Evolutionary conservation across 257 asterid genomes (phyloP), one percentile per base, ranked within the genome.

Genomic region (Solanum boliviense): DNA sequence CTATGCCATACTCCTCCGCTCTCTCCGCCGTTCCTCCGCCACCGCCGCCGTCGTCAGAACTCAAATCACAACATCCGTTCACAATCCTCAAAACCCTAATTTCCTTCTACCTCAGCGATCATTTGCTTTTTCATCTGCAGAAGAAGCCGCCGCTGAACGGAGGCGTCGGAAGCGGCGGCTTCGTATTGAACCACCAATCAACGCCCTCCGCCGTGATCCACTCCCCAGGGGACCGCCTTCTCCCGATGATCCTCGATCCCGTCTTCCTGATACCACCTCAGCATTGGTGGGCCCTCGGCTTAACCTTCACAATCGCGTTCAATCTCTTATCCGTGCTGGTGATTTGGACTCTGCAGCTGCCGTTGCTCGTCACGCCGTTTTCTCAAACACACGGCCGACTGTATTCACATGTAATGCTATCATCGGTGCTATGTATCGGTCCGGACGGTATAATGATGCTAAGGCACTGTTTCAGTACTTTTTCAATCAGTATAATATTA

Each of bases 331-430:
- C 82, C 98, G 98, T 1, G 99, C 98, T 7, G 94, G 94, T 0
- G 99, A 96, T 84, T 96, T 95, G 86, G 98, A 95, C 27, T 88
- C 95, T 2, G 98, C 98, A 52, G 94, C 98, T 3, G 94, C 93
- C 8, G 56, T 92, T 20, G 98, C 97, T 70, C 97, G 98, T 5
- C 98, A 94, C 16, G 89, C 98, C 9, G 98, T 95, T 9, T 96
- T 88, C 89, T 95, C 94, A 44, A 89, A 84, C n/a, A 87, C 91
- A 11, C 96, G 98, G 16, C 97, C 98, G 7, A 95, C 98, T 8
- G 98, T 96, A 60, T 96, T 96, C 93, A 96, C 99, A 21, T 96
- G 98, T 92, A 96, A 95, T 71, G 99, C 98, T 52, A 94, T 96
- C 36, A 95, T 96, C 1, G 98, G 97, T 2, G 98, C 98, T 38